Base-by-base conservation (phyloP, 2,329 filamentous ascomycete species). In the Cryphonectria radicalis region DNA sequence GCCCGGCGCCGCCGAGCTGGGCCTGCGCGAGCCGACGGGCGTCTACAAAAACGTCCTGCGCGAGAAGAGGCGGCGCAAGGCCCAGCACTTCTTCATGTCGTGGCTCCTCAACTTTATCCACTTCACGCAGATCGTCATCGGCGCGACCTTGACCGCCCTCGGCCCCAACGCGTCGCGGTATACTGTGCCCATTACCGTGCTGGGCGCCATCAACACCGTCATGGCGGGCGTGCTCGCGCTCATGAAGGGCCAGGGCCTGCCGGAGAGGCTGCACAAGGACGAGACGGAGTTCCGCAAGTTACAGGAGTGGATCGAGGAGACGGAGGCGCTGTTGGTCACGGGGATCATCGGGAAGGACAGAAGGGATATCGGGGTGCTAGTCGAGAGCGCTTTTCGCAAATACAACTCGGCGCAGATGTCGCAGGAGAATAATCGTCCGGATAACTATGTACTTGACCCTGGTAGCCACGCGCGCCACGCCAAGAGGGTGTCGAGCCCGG, bases 191-290 rank as follows among this genome's bases (percentile, higher is more conserved):
- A 87, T 92, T 77, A 89, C 88, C 13, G 78, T 87, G 0, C 80
- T 92, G 0, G 90, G 90, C 3, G 89, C 89, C 0, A 77, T 88
- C 14, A 92, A 92, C 75, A 91, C 89, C 3, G 79, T 90, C 4
- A 83, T 91, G 7, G 90, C 90, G 0, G 90, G 90, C 22, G 80
- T 90, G 0, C 79, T 92, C 28, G 89, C 89, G 0, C 83, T 87
- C 10, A 76, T 87, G 63, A 87, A 86, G 75, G 84, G 85, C 5
- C 84, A 85, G 59, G 86, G 85, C 0, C 75, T 87, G 67, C 85
- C 85, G 0, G 82, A 85, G 73, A 77, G 83, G 22, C 72, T 87
- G 37, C 79, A 82, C 57, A 82, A 84, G 66, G 83, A 87, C 70
- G 81, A 82, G 42, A 79, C 83, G n/a, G 82, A 82, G 62, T 85